Evolutionary conservation across 495 filamentous ascomycete genomes (phyloP), one percentile per base, ranked within the genome.

Genomic region (Paragyromitra xinjiangensis): DNA sequence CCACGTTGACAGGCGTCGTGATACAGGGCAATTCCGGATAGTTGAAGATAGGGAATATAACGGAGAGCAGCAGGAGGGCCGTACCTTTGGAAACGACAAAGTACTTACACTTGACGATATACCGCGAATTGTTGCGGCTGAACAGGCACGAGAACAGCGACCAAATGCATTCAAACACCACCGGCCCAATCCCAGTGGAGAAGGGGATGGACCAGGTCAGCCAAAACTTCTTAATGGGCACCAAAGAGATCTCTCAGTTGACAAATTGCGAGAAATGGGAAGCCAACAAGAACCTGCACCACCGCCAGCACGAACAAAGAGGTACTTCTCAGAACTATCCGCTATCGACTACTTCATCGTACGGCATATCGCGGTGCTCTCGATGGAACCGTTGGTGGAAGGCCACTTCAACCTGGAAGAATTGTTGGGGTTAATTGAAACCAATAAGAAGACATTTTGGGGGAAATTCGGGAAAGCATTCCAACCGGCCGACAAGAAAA

Each of bases 291-390:
- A 90, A 29, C 84, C 84, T 26, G 85, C 84, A 24, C 84, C 87
- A 19, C 70, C 69, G 9, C 62, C 80, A 48, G 50, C 12, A 45
- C 59, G 73, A 64, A 62, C 70, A 40, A 94, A 95, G 82, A 91
- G 90, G 75, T 99, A 96, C 83, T 99, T 99, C 83, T 97, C 95
- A 0, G 96, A 99, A 82, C 87, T 99, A 0, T 95, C 96, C 24
- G 94, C 94, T 5, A 85, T 99, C 71, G 95, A 99, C 78, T 97
- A 97, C 81, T 98, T 99, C 84, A 98, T 97, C 81, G 92, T 99
- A 67, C 90, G 95, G 42, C 94, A 98, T 81, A 91, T 98, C 72
- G 96, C 95, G 6, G 95, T 99, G 2, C 84, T 98, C 55, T 94
- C 93, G 0, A 97, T 99, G 92, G 94, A 97, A 80, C 94, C 95